Evolutionary conservation across 2,329 filamentous ascomycete species (phyloP), one percentile per base, ranked within the genome.

Genomic region (Biscogniauxia marginata): DNA sequence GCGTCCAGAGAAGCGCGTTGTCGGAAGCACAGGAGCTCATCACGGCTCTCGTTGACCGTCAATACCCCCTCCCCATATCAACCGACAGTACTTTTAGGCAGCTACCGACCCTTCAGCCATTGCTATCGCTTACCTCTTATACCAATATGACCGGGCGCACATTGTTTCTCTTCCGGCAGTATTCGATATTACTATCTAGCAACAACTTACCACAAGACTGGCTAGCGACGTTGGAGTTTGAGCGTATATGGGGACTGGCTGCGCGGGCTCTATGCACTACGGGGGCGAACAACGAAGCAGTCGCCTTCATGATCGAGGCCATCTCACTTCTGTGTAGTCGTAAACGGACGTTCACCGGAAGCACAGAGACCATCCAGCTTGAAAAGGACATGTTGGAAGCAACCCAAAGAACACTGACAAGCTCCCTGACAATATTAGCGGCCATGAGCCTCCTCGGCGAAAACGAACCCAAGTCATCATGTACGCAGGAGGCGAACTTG

Each of bases 21-120:
- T 62, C 68, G 1, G 80, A 82, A 63, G 76, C 72, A 4, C 71
- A 76, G 59, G 68, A 67, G 2, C 68, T 83, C 5, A 58, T 81
- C 24, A 67, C 70, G 8, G 66, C 70, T 5, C 58, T 79, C 1
- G 57, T 71, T 3, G 58, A 66, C 30, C 67, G 70, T 3, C 65
- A 68, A 30, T 78, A 76, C 53, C 67, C 72, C 8, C 61, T 59
- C 19, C 76, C 77, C 21, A 65, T 61, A 43, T 68, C 67, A 6
- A 58, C 70, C 4, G 68, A 73, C 9, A 70, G 70, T 52, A 57
- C 56, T 4, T 70, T 74, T 39, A 54, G 63, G 0, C 64, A 71
- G 43, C 57, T 68, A 13, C 23, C 58, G 1, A 56, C 60, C 3
- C 65, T 72, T 9, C 66, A 63, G 1, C 69, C 72, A 0, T 63